Conservation (phyloP, 225 moss, liverwort and hornwort species). For the Anthoceros angustus region DNA sequence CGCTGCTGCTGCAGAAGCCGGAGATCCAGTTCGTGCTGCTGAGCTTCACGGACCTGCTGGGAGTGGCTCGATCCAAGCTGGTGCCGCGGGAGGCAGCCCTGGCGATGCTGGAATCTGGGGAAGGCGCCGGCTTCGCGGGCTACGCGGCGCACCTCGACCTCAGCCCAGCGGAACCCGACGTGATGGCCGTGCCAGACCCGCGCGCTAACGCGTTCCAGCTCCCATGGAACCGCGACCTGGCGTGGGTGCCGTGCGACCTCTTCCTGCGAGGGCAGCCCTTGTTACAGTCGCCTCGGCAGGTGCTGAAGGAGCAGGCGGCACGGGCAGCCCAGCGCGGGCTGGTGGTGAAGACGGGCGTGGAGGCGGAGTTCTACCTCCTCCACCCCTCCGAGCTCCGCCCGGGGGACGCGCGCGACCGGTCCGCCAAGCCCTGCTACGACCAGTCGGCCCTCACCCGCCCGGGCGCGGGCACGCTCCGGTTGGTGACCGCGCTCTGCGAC, state of each 20-base stretch:
- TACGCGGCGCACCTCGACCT: conserved; percentile 69
- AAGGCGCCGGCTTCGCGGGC: conserved; percentile 82
- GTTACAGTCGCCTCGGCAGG: conserved; percentile 69
- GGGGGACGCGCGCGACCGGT: conserved; percentile 41
- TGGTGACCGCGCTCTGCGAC: conserved; percentile 31
- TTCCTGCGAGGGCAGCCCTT: conserved; percentile 43
- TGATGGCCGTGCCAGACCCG: conserved; percentile 36
- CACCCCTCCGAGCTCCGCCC: conserved; percentile 18
- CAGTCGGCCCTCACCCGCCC: conserved; percentile 27
- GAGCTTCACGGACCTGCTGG: conserved; percentile 74
- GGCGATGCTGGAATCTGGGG: conserved; percentile 20
- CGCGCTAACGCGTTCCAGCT: conserved; percentile 69
- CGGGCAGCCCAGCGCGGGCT: conserved; percentile 23
- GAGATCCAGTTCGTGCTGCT: conserved; percentile 20
- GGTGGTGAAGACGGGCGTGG: conserved; percentile 79
- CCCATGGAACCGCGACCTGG: conserved; percentile 66
- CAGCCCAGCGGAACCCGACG: conserved; percentile 75
- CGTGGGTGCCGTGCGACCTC: conserved; percentile 90
- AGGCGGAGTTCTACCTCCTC: conserved; percentile 84
- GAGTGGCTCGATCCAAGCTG: conserved; percentile 71
- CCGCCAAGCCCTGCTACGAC: conserved; percentile 71
- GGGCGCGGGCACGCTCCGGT: not conserved
- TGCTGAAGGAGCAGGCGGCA: conserved; percentile 54
- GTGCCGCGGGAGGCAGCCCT: conserved; percentile 53
- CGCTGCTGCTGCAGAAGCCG: not conserved